These are phyloP conservation scores for Naegleria gruberi DNA, from an alignment of 208 protist species.

Conservation along the genomic window DNA sequence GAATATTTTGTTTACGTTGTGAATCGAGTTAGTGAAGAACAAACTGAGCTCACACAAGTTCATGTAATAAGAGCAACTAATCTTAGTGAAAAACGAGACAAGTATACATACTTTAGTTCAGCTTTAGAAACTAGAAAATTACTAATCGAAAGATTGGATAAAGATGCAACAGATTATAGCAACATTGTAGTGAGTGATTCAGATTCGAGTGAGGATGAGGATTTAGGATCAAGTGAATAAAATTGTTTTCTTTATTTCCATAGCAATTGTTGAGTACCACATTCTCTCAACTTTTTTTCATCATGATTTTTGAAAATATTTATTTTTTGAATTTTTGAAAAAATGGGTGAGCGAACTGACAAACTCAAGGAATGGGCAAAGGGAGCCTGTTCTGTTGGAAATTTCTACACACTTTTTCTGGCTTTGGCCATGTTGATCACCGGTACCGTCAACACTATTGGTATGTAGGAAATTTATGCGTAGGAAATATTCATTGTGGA, in stretches of 20 bases:
- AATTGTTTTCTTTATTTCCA: too few relatives aligned
- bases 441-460: conserved; percentile 4
- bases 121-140: background rate
- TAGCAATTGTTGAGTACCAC: too few relatives aligned
- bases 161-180: background rate
- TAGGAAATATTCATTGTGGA: too few relatives aligned
- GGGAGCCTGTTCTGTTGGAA: background rate
- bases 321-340: too few relatives aligned
- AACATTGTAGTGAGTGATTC: background rate
- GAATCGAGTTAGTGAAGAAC: background rate
- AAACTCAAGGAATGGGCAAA: background rate
- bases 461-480: background rate
- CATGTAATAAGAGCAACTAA: background rate
- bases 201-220: background rate
- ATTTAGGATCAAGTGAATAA: too few relatives aligned
- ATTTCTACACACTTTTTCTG: background rate
- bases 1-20: background rate
- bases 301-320: too few relatives aligned
- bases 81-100: background rate
- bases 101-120: background rate
- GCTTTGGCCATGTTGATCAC: conserved; percentile 16
- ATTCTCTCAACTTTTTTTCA: too few relatives aligned
- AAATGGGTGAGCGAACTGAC: background rate
- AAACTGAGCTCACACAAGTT: background rate
- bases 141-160: background rate